These are phyloP conservation scores for Dipteronia sinensis DNA, from an alignment of 345 rosid genomes.

Conservation along the genomic window DNA sequence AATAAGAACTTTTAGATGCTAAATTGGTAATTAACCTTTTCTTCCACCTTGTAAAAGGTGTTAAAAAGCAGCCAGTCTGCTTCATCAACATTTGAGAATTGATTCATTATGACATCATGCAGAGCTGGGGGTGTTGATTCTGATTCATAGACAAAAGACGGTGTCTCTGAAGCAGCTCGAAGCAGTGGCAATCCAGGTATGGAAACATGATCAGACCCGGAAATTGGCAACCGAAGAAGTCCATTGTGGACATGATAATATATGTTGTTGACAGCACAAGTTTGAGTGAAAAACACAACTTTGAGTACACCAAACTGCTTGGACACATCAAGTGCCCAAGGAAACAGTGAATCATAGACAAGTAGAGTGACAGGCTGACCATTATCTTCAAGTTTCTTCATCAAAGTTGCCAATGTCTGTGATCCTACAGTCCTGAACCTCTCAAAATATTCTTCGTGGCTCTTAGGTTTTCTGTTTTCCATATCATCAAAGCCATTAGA, in stretches of 20 bases:
- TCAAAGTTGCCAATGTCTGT: conserved; percentile 11
- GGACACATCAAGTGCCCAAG: conserved; percentile 38
- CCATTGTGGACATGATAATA: conserved; percentile 36
- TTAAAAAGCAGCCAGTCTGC: conserved; percentile 37
- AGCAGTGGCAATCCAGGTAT: conserved; percentile 37
- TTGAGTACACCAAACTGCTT: conserved; percentile 26
- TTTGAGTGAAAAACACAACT: conserved; percentile 37
- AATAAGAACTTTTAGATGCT: background rate
- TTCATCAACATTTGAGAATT: conserved; percentile 33
- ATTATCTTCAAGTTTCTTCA: conserved; percentile 13
- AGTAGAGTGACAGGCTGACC: conserved; percentile 21
- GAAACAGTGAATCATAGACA: conserved; percentile 29
- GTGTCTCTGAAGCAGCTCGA: conserved; percentile 16
- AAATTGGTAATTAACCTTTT: background rate
- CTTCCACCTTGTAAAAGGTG: conserved; percentile 27
- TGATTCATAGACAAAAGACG: conserved; percentile 24
- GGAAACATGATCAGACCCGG: conserved; percentile 1
- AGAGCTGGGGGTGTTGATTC: conserved; percentile 21
- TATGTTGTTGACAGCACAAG: conserved; percentile 36
- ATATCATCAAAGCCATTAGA: conserved; percentile 37
- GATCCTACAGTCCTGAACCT: conserved; percentile 19
- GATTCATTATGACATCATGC: conserved; percentile 13
- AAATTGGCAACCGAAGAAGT: conserved; percentile 22
- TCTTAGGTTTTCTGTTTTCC: background rate
- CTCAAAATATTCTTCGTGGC: conserved; percentile 1